Base-by-base conservation (phyloP, 176 grass and related monocot genomes). In the Cocos nucifera region DNA sequence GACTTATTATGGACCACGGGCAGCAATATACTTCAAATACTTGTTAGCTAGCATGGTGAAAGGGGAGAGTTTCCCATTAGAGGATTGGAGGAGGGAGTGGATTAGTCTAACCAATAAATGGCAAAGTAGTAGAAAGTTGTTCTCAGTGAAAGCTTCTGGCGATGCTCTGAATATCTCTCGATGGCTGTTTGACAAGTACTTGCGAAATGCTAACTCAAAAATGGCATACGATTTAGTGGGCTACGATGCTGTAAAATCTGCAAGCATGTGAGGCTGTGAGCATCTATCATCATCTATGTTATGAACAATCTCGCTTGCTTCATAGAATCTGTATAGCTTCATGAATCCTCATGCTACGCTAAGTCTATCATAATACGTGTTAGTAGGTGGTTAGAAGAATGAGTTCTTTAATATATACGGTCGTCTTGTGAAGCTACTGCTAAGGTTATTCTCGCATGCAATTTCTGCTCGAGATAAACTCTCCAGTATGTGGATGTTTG, bases 71-170 rank as follows among this genome's bases (percentile, higher is more conserved):
- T 95, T 95, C 24, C 67, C 78, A 0, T 28, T 85, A 17, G 66
- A 80, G 57, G 75, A 85, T 54, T 95, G 89, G 89, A 85, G 89
- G 49, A 75, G 75, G 69, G 81, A 85, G 61, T 95, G 85, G 85
- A 79, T 95, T 52, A 49, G n/a, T 22, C 89, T 95, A 23, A 88
- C 85, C 35, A 95, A 95, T 32, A 77, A 70, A 44, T 89, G 89
- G 89, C 89, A 95, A 56, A 82, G 63, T 50, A 80, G 78, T 53
- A 62, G 62, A 79, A 79, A 82, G 55, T 17, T 77, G 16, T 89
- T 82, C 51, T 2, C 72, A 20, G 65, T 74, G 22, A 72, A 74
- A 50, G 56, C 89, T 61, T 74, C 72, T 4, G 89, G 89, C 59
- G 57, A 89, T 50, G 15, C 78, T 64, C 58, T 82, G 5, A 80